Percentiles rank a stretch among this genome's conserved stretches.
Evolutionary conservation across 2,329 filamentous ascomycete genomes (phyloP).

Genomic region (Fusarium albosuccineum): DNA sequence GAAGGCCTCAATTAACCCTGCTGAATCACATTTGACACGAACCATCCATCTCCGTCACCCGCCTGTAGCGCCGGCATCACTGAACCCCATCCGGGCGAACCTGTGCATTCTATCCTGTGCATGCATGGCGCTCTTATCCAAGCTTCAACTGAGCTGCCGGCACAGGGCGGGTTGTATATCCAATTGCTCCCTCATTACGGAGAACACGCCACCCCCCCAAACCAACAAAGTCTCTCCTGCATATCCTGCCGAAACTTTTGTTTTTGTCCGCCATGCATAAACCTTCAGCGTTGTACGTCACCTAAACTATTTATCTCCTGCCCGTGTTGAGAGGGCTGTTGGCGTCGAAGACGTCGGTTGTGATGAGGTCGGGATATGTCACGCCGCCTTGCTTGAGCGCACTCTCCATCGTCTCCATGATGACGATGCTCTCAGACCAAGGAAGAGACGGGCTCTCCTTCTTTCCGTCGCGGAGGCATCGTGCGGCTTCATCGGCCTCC

Average conservation of each 20-base stretch:
- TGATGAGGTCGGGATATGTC: constrained; percentile 67
- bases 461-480: constrained; percentile 80
- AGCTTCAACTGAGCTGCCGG: no score
- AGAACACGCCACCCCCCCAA: not conserved
- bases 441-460: constrained; percentile 79
- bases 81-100: constrained; percentile 25
- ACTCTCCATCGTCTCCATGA: constrained; percentile 81
- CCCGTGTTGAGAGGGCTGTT: constrained; percentile 74
- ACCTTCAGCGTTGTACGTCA: not conserved
- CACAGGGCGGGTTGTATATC: not conserved
- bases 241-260: not conserved
- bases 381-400: constrained; percentile 67
- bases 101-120: constrained; percentile 10
- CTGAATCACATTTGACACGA: constrained; percentile 39
- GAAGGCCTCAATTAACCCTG: constrained; percentile 16
- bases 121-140: no score
- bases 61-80: constrained; percentile 36
- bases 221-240: no score
- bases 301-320: constrained; percentile 48
- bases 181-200: constrained; percentile 7
- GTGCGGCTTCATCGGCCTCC: constrained; percentile 84
- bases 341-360: constrained; percentile 69
- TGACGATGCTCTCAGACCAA: constrained; percentile 81
- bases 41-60: constrained; percentile 39
- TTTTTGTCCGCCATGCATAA: not conserved